Evolutionary conservation across 345 rosid species (phyloP), one percentile per base, ranked within the genome.

Genomic region (Acer campestre): DNA sequence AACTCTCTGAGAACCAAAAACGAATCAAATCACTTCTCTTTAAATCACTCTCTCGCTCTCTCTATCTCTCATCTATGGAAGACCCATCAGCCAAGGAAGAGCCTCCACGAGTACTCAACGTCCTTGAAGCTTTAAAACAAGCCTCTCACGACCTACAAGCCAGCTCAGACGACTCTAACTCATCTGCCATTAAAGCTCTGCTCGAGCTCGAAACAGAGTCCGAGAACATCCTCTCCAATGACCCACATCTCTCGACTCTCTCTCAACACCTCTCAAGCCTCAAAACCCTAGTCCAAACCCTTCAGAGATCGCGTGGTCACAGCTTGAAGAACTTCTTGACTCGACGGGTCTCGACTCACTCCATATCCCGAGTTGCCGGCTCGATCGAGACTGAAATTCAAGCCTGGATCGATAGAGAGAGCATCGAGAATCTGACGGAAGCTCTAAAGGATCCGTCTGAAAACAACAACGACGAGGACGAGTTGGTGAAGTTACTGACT

Each of bases 371-470:
- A 56, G 90, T 92, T 17, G 92, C 94, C 7, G 89, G 86, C 20
- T 89, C 90, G 16, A 88, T 90, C 73, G 92, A 78, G 88, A 73
- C 75, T 0, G 92, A 92, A 80, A 87, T 92, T 68, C 97, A 92
- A 67, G 89, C 90, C 3, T 90, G 92, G 97, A 92, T 92, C 61
- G 94, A 92, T 68, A 86, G 97, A 6, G 97, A 88, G 75, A 86
- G 84, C 42, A 31, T 90, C 42, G 92, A 89, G 68, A 86, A 69
- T 48, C 78, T 92, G 27, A 68, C 78, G 1, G 44, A 75, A 16
- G 77, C 67, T 5, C 79, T 92, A 74, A 67, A 83, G 61, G 87
- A 82, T 22, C 75, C 75, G 7, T 35, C 2, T 4, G 1, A 35
- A 6, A 35, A 35, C 38, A 35, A 0, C 17, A 72, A 82, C 23